These are phyloP conservation scores for Abelmoschus esculentus DNA, from an alignment of 345 rosid genomes.

Conservation along the genomic window DNA sequence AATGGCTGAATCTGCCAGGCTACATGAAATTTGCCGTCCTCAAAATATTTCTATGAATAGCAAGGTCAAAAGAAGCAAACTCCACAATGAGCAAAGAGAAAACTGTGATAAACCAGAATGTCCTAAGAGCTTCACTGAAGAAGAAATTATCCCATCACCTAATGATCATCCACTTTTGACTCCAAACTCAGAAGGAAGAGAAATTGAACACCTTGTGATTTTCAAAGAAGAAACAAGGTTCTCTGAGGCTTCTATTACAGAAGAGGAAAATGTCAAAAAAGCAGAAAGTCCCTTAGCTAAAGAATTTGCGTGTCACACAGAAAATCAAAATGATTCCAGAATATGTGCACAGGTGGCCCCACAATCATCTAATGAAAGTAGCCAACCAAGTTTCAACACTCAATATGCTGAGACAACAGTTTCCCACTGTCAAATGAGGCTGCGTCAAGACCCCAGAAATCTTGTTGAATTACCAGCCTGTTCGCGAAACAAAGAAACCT, in stretches of 20 bases:
- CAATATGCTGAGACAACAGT: conserved; percentile 20
- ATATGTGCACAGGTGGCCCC: conserved; percentile 14
- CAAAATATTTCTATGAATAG: conserved; percentile 20
- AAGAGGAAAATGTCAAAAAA: conserved; percentile 10
- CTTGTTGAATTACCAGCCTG: conserved; percentile 15
- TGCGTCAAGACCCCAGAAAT: conserved; percentile 20
- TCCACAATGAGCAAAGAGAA: conserved; percentile 15
- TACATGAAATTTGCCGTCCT: conserved; percentile 20
- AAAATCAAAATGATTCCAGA: conserved; percentile 19
- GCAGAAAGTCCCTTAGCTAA: conserved; percentile 18
- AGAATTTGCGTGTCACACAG: conserved; percentile 20
- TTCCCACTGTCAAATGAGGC: conserved; percentile 19
- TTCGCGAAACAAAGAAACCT: conserved; percentile 25
- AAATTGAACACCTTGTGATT: conserved; percentile 24
- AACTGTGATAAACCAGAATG: conserved; percentile 16
- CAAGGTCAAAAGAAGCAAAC: conserved; percentile 18
- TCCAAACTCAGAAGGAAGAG: conserved; percentile 16
- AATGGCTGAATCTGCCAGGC: conserved; percentile 30
- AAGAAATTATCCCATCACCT: conserved; percentile 16
- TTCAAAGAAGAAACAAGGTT: conserved; percentile 26
- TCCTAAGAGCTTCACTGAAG: conserved; percentile 22
- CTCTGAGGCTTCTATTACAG: conserved; percentile 19
- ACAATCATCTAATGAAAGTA: conserved; percentile 25
- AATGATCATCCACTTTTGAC: conserved; percentile 23
- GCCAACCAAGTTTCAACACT: conserved; percentile 19